Evolutionary conservation across 179 eudicot genomes (phyloP), one percentile per base, ranked within the genome.

Genomic region (Sideroxylon spinosum): DNA sequence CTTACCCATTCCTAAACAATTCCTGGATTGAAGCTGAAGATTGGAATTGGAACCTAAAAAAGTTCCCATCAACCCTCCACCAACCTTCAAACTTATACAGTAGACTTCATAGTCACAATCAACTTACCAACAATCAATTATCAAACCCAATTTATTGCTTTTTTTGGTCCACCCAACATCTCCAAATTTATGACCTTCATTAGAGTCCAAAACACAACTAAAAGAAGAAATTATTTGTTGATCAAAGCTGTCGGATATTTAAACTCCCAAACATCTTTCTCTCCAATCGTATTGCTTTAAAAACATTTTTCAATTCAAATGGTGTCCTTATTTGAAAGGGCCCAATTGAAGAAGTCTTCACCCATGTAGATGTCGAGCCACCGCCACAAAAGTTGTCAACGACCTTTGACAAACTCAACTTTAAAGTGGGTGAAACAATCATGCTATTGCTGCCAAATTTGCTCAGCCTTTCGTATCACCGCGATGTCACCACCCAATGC

Each of bases 361-460:
- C 92, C 0, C 90, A 90, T 67, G 85, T 76, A 0, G 97, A 95
- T 19, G 97, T 93, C 50, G 92, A 93, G 61, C 81, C 48, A 85
- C 78, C 1, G 44, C 94, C 0, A 78, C 86, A 14, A 86, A 67
- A 13, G 89, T 84, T 0, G 92, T 90, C 4, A 83, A 88, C 0
- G 89, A 90, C 3, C 87, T 93, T 93, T 61, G 52, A 81, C 79
- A 78, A 73, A 1, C 79, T 86, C 28, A 92, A 90, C 20, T 48
- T 95, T 26, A 50, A 67, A 4, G 85, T 86, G 14, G 88, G 85
- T 8, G 86, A 89, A 11, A 90, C 87, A 8, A 83, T 95, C 90
- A 92, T 95, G 98, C 81, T 95, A 1, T 80, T 92, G 59, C 86
- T 95, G 26, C 99, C 91, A 0, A 95, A 95, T 78, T 83, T 88